Base-by-base conservation (phyloP, 257 asterid species). In the Plantago ovata region DNA sequence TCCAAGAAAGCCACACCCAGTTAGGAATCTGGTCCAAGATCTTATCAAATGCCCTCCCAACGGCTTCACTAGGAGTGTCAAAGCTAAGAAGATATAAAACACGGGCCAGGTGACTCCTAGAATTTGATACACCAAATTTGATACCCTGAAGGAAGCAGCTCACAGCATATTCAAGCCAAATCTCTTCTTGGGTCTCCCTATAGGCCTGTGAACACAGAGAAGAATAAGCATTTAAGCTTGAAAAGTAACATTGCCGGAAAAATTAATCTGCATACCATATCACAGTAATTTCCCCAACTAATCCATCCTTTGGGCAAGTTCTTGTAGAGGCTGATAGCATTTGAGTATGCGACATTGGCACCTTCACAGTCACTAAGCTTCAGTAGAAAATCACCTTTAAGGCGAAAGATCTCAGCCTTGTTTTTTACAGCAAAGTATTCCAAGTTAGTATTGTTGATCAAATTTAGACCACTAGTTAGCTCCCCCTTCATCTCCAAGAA, bases 1-100 rank as follows among this genome's bases (percentile, higher is more conserved):
- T 89, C 99, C 99, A 93, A 62, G 99, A 82, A 71, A 93, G 92
- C 99, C 97, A 93, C 70, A 89, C 96, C 99, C 97, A 93, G 51
- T 89, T 77, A 41, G 99, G 99, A 66, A 89, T 72, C 68, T 89
- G 95, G 36, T 89, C 99, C 75, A 86, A 60, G 75, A 84, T 86
- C 82, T 93, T 93, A 74, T 89, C 97, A 68, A 93, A 93, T 57
- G 98, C 81, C 76, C 86, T 84, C 47, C 98, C 98, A 44, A 89
- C 99, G 40, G 97, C 79, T 70, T 93, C 97, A 73, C 61, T 84
- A 58, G 97, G 89, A 59, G 97, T 81, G 75, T 93, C 98, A 69
- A 93, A 93, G 77, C 97, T 93, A 61, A 89, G 96, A 70, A 93
- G 97, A 72, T 89, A 93, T 13, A 93, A 69, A 77, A 93, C 99